A percentile compares a stretch with the other conserved stretches of the same genome.
phyloP scores from a whole-genome alignment of 306 rosid species.

The Rosa lucieae region DNA sequence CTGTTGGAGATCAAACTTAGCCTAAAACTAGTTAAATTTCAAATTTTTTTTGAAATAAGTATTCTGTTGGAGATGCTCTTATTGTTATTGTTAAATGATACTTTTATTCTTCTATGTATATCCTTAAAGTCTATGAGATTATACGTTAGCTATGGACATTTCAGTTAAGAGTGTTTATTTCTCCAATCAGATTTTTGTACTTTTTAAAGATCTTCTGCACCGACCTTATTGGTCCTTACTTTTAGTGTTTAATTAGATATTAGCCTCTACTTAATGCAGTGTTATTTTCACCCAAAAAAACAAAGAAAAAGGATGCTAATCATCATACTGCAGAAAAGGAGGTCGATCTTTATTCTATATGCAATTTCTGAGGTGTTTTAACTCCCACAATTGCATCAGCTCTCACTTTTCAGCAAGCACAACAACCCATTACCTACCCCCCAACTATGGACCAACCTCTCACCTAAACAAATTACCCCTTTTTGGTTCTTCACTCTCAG shows the following conservation, averaged over 20 bases:
- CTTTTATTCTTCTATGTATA: neutral
- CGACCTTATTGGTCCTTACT: too few species aligned
- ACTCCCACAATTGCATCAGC: neutral
- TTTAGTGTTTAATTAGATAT: too few species aligned
- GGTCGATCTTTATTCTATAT: neutral
- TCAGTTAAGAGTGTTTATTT: too few species aligned
- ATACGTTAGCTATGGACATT: neutral
- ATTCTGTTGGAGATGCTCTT: too few species aligned
- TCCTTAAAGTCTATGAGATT: neutral
- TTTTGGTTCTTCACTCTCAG: neutral
- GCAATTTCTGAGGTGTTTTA: neutral
- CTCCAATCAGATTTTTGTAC: too few species aligned
- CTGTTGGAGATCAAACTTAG: too few species aligned
- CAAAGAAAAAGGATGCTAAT: neutral
- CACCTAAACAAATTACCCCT: conserved; percentile 7
- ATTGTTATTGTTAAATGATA: too few species aligned
- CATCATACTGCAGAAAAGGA: too few species aligned
- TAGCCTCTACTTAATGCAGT: neutral
- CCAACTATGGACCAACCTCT: neutral
- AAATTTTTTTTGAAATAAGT: too few species aligned
- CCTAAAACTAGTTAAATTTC: too few species aligned
- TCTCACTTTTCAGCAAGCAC: neutral
- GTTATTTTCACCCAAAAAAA: neutral
- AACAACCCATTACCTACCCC: conserved; percentile 11
- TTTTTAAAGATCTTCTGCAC: too few species aligned